Evolutionary conservation across 352 stramenopile genomes (phyloP).

Genomic region (Bremia lactucae): DNA sequence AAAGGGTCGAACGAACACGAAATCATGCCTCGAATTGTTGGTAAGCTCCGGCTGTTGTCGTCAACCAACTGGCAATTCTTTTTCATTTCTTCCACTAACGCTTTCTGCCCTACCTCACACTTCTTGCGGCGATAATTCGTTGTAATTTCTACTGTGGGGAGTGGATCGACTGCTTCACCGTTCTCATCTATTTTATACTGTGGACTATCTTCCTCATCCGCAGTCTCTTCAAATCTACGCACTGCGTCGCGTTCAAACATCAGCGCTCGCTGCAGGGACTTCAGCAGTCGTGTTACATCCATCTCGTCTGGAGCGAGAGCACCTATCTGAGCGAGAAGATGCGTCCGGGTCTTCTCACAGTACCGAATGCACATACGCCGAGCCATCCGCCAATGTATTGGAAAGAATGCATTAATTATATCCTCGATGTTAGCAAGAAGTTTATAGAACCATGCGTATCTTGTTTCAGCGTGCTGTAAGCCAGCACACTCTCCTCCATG

Average conservation of each 20-base stretch:
- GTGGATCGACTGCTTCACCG: constrained; percentile 56
- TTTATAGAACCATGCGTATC: constrained; percentile 78
- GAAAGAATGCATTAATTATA: constrained; percentile 91
- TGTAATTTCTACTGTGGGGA: constrained; percentile 67
- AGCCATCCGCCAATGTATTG: constrained; percentile 92
- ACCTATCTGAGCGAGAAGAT: constrained; percentile 62
- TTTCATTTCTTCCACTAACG: constrained; percentile 50
- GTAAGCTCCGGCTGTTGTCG: constrained; percentile 36
- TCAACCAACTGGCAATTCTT: constrained; percentile 38
- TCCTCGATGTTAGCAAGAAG: constrained; percentile 51
- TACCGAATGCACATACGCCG: constrained; percentile 90
- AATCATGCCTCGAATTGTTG: constrained; percentile 74
- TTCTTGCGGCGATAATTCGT: constrained; percentile 69
- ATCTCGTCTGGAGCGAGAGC: constrained; percentile 59
- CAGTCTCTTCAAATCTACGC: constrained; percentile 51
- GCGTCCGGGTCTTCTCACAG: constrained; percentile 72
- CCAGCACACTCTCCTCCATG: constrained; percentile 39
- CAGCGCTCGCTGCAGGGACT: constrained; percentile 57
- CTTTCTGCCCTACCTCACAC: constrained; percentile 50
- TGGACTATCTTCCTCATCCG: constrained; percentile 31
- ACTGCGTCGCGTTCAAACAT: constrained; percentile 75
- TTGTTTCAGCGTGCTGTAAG: constrained; percentile 52
- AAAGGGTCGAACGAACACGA: constrained; percentile 94
- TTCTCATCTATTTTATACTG: constrained; percentile 65
- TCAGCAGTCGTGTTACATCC: constrained; percentile 60